phyloP scores from a whole-genome alignment of 2,329 filamentous ascomycete genomes.

The Cyphellophora europaea region DNA sequence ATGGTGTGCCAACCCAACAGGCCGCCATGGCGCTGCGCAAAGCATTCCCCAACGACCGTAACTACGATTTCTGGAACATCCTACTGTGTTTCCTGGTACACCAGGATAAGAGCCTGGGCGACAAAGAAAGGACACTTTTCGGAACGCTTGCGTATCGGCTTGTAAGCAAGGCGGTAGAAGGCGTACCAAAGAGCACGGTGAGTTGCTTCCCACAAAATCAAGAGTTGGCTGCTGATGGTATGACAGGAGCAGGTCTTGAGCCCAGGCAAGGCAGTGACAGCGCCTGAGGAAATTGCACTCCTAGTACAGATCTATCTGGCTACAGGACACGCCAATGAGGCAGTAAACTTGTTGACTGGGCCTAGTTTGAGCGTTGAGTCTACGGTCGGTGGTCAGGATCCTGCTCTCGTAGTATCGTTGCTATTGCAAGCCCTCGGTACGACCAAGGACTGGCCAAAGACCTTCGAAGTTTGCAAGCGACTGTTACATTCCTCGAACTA shows the following conservation, averaged over 20 bases:
- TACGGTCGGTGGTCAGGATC: slow-evolving; percentile 33
- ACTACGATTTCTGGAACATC: slow-evolving; percentile 42
- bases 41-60: slow-evolving; percentile 37
- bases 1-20: slow-evolving; percentile 20
- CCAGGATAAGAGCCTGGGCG: slow-evolving; percentile 25
- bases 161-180: slow-evolving; percentile 36
- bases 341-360: slow-evolving; percentile 32
- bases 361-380: slow-evolving; percentile 32
- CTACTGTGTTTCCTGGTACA: slow-evolving; percentile 35
- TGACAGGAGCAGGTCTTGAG: slow-evolving; percentile 31
- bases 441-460: slow-evolving; percentile 29
- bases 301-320: slow-evolving; percentile 34
- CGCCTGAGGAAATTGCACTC: slow-evolving; percentile 34
- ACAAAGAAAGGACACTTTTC: slow-evolving; percentile 35
- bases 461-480: slow-evolving; percentile 25
- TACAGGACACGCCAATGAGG: slow-evolving; percentile 30
- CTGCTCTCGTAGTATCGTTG: slow-evolving; percentile 30
- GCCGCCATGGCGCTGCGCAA: slow-evolving; percentile 41
- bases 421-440: slow-evolving; percentile 27
- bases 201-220: slow-evolving; percentile 10
- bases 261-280: slow-evolving; percentile 32
- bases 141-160: slow-evolving; percentile 42
- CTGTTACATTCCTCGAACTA: slow-evolving; percentile 27
- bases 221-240: background rate
- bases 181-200: slow-evolving; percentile 35